Conservation (phyloP, 805 yeast genomes). For the Candida insectorum region DNA sequence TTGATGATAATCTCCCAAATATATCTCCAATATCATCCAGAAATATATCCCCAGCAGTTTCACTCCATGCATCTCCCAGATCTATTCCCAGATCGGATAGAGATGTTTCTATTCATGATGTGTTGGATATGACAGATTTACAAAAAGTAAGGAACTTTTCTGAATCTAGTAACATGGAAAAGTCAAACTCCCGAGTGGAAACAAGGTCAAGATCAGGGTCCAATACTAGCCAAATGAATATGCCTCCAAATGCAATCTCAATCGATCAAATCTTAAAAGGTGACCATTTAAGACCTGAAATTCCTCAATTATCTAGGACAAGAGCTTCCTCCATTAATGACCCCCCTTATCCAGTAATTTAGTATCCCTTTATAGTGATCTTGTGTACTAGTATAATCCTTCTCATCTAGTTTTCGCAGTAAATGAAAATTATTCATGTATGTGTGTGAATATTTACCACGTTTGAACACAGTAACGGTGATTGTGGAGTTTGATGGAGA, state of each 20-base stretch:
- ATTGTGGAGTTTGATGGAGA: conserved; percentile 11
- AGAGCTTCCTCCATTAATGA: conserved; percentile 7
- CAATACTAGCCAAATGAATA: conserved; percentile 3
- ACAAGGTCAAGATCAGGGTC: conserved; percentile 11
- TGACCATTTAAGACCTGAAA: too few species aligned
- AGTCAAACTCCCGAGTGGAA: conserved; percentile 1
- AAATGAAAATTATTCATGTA: conserved; percentile 14
- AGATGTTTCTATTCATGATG: too few species aligned
- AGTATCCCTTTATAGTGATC: too few species aligned
- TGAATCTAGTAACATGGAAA: conserved; percentile 1
- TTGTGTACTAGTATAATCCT: too few species aligned
- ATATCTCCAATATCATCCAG: too few species aligned
- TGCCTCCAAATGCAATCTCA: conserved; percentile 7
- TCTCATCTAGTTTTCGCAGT: neutral
- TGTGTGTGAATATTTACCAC: conserved; percentile 20
- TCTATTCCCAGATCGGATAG: too few species aligned
- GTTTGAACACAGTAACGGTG: conserved; percentile 17
- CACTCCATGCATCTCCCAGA: too few species aligned
- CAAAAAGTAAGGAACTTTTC: too few species aligned
- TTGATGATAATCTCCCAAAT: too few species aligned
- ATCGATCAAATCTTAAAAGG: conserved; percentile 9
- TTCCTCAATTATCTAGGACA: too few species aligned
- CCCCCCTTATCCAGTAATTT: conserved; percentile 13
- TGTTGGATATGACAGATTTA: too few species aligned
- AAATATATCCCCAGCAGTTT: too few species aligned